phyloP scores from a whole-genome alignment of 805 yeast species.

The Saturnispora zaruensis region DNA sequence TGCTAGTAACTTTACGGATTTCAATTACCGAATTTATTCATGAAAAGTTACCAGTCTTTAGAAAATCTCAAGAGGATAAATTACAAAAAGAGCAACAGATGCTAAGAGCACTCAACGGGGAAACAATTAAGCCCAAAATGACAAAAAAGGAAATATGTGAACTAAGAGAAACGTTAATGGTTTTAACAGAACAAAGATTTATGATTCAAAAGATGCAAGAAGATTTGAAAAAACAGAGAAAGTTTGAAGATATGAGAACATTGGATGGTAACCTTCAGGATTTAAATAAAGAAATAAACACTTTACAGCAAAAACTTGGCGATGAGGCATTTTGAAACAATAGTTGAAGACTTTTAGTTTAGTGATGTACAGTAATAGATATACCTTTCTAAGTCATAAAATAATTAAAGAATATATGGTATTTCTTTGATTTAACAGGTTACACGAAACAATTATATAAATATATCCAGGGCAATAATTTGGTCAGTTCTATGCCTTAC shows the following conservation, averaged over 20 bases:
- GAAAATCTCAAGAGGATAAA: conserved; percentile 41
- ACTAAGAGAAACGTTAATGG: conserved; percentile 70
- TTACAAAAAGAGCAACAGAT: conserved; percentile 13
- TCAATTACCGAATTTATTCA: conserved; percentile 56
- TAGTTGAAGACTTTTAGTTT: neutral
- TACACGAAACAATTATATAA: neutral
- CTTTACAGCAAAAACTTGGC: conserved; percentile 46
- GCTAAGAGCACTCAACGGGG: conserved; percentile 1
- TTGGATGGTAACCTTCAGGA: conserved; percentile 53
- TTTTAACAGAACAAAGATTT: conserved; percentile 74
- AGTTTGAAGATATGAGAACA: conserved; percentile 66
- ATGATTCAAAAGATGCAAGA: conserved; percentile 58
- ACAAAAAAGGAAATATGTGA: conserved; percentile 49
- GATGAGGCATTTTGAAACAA: conserved; percentile 31
- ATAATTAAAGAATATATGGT: neutral
- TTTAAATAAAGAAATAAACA: conserved; percentile 39
- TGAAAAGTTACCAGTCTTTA: conserved; percentile 54
- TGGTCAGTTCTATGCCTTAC: conserved; percentile 1
- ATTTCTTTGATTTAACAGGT: conserved; percentile 1
- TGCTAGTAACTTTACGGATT: conserved; percentile 47
- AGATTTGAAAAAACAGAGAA: conserved; percentile 54
- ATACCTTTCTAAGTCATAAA: neutral
- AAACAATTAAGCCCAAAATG: conserved; percentile 18
- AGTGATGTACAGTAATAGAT: neutral
- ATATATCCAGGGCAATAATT: neutral